These are phyloP conservation scores for Tolypocladium nubicola DNA, from an alignment of 2,329 filamentous ascomycete genomes.

Conservation along the genomic window DNA sequence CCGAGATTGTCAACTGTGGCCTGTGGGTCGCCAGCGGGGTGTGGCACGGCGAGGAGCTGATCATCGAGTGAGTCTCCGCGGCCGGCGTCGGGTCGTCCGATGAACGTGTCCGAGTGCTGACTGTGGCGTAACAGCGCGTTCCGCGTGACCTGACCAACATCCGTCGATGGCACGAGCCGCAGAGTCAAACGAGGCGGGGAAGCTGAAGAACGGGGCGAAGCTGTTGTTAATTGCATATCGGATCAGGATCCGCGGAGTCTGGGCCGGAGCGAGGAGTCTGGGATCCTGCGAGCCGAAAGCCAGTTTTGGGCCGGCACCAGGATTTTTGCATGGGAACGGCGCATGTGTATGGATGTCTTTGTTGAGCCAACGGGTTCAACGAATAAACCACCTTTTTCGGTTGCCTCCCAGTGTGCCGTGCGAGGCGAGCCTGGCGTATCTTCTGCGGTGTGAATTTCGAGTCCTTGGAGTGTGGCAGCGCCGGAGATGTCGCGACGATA, in stretches of 20 bases:
- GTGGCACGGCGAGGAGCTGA: slow-evolving; percentile 32
- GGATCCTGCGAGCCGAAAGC: neutral
- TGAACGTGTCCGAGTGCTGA: neutral
- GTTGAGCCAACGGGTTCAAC: neutral
- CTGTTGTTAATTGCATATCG: neutral
- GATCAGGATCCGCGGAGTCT: slow-evolving; percentile 4
- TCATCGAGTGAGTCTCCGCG: slow-evolving; percentile 30
- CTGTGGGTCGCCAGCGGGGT: slow-evolving; percentile 39
- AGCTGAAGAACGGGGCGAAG: neutral
- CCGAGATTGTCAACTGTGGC: slow-evolving; percentile 36
- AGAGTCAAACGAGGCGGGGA: neutral
- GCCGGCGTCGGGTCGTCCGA: neutral
- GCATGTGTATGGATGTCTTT: neutral
- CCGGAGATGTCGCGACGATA: neutral
- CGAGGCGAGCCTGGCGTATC: neutral
- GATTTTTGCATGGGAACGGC: neutral
- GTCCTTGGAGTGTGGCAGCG: neutral
- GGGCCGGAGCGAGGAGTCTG: slow-evolving; percentile 5
- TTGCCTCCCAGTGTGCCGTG: neutral
- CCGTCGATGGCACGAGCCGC: neutral
- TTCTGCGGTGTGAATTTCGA: no score
- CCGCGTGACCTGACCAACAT: slow-evolving; percentile 5
- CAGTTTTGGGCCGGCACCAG: neutral
- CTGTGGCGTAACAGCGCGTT: slow-evolving; percentile 6
- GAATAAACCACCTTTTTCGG: neutral